phyloP scores from a whole-genome alignment of 2,329 filamentous ascomycete genomes.

The Conoideocrella luteorostrata region DNA sequence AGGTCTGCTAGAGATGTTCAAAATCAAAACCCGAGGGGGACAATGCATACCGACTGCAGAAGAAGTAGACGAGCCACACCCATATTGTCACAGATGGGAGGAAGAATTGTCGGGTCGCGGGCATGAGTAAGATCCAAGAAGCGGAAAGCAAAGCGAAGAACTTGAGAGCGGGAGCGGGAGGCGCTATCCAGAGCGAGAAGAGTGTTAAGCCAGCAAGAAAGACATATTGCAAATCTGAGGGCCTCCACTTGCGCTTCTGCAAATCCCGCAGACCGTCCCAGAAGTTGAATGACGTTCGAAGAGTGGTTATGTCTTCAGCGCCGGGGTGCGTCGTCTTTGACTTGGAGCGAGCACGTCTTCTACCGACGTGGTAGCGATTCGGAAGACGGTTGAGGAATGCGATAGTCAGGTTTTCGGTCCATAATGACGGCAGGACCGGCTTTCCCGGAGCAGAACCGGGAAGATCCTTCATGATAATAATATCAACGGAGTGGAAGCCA shows the following conservation, averaged over 20 bases:
- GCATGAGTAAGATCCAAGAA: constrained; percentile 67
- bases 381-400: constrained; percentile 37
- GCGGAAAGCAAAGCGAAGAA: constrained; percentile 62
- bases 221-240: constrained; percentile 80
- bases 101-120: constrained; percentile 84
- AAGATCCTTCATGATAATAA: constrained; percentile 32
- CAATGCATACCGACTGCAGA: constrained; percentile 75
- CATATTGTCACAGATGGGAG: constrained; percentile 80
- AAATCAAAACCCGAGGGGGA: background rate
- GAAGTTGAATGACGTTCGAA: constrained; percentile 79
- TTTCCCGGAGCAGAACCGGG: constrained; percentile 31
- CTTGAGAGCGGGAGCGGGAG: constrained; percentile 74
- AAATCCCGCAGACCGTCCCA: constrained; percentile 70
- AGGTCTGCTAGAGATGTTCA: background rate
- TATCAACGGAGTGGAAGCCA: constrained; percentile 8
- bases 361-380: constrained; percentile 31
- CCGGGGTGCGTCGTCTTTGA: constrained; percentile 26
- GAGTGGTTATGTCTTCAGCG: constrained; percentile 59
- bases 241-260: constrained; percentile 70
- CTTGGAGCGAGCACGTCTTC: constrained; percentile 33
- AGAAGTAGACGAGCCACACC: constrained; percentile 86
- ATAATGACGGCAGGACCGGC: constrained; percentile 33
- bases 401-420: constrained; percentile 34
- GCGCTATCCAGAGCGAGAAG: constrained; percentile 78
- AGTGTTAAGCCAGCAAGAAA: constrained; percentile 67